Conservation (phyloP, 345 rosid genomes). For the Sisymbrium altissimum region DNA sequence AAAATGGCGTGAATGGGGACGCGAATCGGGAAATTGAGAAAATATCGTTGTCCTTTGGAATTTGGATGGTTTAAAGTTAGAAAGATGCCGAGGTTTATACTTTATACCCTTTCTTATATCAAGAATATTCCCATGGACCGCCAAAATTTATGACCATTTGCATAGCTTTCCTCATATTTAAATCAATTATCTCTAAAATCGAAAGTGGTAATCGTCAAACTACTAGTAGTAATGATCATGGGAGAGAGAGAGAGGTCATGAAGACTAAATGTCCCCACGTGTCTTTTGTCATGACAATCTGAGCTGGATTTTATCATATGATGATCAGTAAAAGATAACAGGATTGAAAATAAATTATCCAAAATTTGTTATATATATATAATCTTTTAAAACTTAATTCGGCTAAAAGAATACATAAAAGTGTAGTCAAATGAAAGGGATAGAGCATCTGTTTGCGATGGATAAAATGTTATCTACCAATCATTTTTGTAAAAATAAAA, state of each 20-base stretch:
- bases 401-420: too few relatives aligned
- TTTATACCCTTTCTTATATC: conserved; percentile 14
- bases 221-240: neutral
- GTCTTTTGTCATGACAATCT: neutral
- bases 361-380: too few relatives aligned
- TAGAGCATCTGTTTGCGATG: too few relatives aligned
- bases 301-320: neutral
- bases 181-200: neutral
- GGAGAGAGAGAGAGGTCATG: conserved; percentile 1
- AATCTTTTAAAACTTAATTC: too few relatives aligned
- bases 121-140: conserved; percentile 25
- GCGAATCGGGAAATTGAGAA: neutral
- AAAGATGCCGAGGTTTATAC: conserved; percentile 35
- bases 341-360: neutral
- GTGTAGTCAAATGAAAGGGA: too few relatives aligned
- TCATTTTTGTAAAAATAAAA: neutral
- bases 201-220: conserved; percentile 1
- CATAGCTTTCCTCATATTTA: neutral
- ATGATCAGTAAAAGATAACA: neutral
- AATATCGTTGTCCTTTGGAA: neutral
- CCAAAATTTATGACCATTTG: neutral
- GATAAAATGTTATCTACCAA: too few relatives aligned
- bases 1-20: conserved; percentile 17
- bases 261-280: conserved; percentile 6
- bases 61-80: neutral